Evolutionary conservation across 164 flowering plant genomes (phyloP).

Genomic region (Cinnamomum micranthum): DNA sequence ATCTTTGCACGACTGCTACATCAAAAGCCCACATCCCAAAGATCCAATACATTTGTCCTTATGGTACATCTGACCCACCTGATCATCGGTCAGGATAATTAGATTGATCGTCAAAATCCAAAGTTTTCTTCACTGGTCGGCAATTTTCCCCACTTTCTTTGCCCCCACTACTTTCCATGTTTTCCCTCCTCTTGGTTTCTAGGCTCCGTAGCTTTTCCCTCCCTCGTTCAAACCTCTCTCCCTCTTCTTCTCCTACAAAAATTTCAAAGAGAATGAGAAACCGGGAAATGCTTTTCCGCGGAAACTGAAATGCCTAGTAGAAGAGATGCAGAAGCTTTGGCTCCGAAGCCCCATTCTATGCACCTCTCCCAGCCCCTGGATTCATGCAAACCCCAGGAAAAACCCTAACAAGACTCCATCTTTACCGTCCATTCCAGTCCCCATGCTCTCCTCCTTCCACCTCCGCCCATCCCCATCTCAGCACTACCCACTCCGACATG

Average conservation of each 20-base stretch:
- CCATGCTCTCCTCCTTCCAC: slow-evolving; percentile 26
- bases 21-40: no score
- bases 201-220: not conserved
- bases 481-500: not conserved
- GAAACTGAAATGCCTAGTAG: slow-evolving; percentile 30
- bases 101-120: not conserved
- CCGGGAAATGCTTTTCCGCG: not conserved
- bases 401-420: not conserved
- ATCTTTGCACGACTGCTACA: no score
- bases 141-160: no score
- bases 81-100: not conserved
- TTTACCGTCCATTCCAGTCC: slow-evolving; percentile 1
- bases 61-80: not conserved
- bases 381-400: not conserved
- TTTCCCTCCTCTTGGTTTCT: not conserved
- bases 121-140: no score
- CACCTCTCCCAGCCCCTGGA: slow-evolving; percentile 1
- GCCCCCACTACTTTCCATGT: no score
- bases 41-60: no score
- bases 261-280: not conserved
- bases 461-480: slow-evolving; percentile 10
- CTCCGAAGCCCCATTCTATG: slow-evolving; percentile 39
- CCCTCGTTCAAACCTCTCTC: not conserved
- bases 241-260: not conserved
- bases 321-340: slow-evolving; percentile 61